These are phyloP conservation scores for Spathaspora boniae DNA, from an alignment of 805 yeast genomes.

Conservation along the genomic window DNA sequence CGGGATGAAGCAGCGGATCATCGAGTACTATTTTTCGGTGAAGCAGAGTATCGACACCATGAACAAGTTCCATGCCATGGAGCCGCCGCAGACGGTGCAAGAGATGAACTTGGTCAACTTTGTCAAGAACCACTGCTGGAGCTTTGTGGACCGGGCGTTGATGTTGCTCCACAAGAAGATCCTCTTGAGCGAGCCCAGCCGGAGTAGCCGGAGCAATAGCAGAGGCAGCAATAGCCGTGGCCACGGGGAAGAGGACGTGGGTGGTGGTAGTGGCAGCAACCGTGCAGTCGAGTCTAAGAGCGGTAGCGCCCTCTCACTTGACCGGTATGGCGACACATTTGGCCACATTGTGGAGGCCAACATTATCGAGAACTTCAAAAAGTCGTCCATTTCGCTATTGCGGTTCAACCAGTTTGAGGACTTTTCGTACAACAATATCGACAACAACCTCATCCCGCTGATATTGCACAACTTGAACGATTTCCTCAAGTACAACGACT, in stretches of 20 bases:
- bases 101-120: constrained; percentile 45
- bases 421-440: constrained; percentile 50
- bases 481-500: constrained; percentile 50
- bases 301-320: constrained; percentile 28
- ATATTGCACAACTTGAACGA: constrained; percentile 54
- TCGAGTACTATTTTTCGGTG: constrained; percentile 48
- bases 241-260: background rate
- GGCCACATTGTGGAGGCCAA: constrained; percentile 36
- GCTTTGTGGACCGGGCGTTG: constrained; percentile 54
- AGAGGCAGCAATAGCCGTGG: constrained; percentile 19
- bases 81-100: constrained; percentile 36
- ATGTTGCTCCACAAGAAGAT: constrained; percentile 43
- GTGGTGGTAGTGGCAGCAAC: too few species aligned
- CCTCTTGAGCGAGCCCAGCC: too few species aligned
- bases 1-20: constrained; percentile 45
- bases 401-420: constrained; percentile 32
- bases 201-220: too few species aligned
- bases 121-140: constrained; percentile 46
- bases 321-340: constrained; percentile 39
- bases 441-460: constrained; percentile 53
- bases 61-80: constrained; percentile 22
- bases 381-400: constrained; percentile 33
- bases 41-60: constrained; percentile 45
- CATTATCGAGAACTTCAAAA: constrained; percentile 35
- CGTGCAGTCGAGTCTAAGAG: background rate